Conservation (phyloP, 2,329 filamentous ascomycete genomes). For the Proliferodiscus dingleyae region DNA sequence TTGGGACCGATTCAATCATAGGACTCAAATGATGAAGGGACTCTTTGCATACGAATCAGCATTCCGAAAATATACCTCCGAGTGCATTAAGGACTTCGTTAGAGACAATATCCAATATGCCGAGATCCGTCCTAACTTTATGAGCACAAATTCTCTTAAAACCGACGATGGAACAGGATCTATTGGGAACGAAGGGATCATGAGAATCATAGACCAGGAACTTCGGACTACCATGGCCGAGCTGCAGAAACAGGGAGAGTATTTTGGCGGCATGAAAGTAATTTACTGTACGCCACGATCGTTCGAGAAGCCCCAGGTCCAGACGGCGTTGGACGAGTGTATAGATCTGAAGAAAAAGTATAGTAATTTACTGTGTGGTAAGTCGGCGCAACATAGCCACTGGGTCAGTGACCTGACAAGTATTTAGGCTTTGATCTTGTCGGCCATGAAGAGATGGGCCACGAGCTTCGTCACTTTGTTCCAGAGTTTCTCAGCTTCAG, state of each 20-base stretch:
- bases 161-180: slow-evolving; percentile 48
- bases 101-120: slow-evolving; percentile 65
- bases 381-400: slow-evolving; percentile 23
- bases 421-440: slow-evolving; percentile 62
- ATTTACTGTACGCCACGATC: slow-evolving; percentile 67
- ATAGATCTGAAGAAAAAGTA: slow-evolving; percentile 53
- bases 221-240: slow-evolving; percentile 43
- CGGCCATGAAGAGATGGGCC: slow-evolving; percentile 59
- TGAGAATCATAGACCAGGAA: slow-evolving; percentile 54
- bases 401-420: slow-evolving; percentile 7
- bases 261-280: slow-evolving; percentile 62
- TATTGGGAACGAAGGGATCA: slow-evolving; percentile 54
- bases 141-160: slow-evolving; percentile 57
- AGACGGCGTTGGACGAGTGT: slow-evolving; percentile 54
- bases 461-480: slow-evolving; percentile 54
- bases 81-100: slow-evolving; percentile 57
- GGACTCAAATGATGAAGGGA: slow-evolving; percentile 69
- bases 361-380: slow-evolving; percentile 59
- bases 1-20: slow-evolving; percentile 60
- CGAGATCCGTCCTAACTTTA: slow-evolving; percentile 66
- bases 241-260: slow-evolving; percentile 35
- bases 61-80: slow-evolving; percentile 55
- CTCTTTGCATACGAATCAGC: slow-evolving; percentile 63
- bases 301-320: slow-evolving; percentile 45
- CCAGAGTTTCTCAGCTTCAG: slow-evolving; percentile 53